Percentiles rank a stretch among this genome's conserved stretches.
These are phyloP conservation scores for Mrakia gelida DNA, from an alignment of 768 basidiomycete genomes.

Conservation along the genomic window DNA sequence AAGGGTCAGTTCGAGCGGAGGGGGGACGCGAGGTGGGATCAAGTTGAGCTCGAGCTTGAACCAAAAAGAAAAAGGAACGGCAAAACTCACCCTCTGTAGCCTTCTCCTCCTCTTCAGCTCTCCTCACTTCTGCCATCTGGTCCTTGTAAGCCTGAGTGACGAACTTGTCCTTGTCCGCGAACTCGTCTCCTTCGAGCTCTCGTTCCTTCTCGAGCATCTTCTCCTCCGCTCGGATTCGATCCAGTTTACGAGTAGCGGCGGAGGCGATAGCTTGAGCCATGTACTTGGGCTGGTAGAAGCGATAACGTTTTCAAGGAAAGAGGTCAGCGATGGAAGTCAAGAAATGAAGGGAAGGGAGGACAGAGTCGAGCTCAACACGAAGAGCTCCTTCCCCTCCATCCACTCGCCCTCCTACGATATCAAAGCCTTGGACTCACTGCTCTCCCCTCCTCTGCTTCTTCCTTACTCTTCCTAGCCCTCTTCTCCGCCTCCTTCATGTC, in stretches of 20 bases:
- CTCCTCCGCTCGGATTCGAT: conserved; percentile 89
- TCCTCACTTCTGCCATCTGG: conserved; percentile 86
- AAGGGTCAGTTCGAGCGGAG: neutral
- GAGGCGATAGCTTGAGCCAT: conserved; percentile 71
- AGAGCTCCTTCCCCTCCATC: neutral
- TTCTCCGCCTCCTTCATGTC: conserved; percentile 84
- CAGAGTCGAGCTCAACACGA: neutral
- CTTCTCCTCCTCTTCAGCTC: conserved; percentile 89
- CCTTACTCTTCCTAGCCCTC: conserved; percentile 68
- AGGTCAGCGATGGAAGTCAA: conserved; percentile 26
- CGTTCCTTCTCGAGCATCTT: conserved; percentile 94
- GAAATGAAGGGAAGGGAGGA: conserved; percentile 14
- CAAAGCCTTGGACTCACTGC: conserved; percentile 55
- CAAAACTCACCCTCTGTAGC: conserved; percentile 69
- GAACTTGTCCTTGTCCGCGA: conserved; percentile 90
- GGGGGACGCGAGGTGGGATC: too few relatives aligned
- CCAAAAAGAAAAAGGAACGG: neutral
- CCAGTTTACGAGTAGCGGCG: conserved; percentile 80
- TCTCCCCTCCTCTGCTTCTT: conserved; percentile 66
- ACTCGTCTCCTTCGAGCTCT: conserved; percentile 87
- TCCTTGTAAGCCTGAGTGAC: conserved; percentile 96
- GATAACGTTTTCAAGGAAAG: neutral
- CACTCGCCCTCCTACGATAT: neutral
- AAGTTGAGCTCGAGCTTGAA: too few relatives aligned
- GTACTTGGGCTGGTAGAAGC: conserved; percentile 72